phyloP scores from a whole-genome alignment of 768 basidiomycete genomes.

The Boletus patriciae region DNA sequence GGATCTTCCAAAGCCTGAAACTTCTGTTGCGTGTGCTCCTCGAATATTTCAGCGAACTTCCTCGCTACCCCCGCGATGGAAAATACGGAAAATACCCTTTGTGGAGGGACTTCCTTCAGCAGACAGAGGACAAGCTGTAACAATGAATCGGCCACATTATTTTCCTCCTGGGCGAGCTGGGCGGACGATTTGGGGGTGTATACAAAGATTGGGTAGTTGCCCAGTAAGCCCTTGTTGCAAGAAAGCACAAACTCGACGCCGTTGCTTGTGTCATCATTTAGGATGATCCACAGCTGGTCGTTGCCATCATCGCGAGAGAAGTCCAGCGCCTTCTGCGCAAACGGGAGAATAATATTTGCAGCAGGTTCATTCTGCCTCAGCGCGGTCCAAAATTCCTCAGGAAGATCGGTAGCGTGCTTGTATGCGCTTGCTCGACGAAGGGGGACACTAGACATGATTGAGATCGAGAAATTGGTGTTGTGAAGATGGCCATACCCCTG shows the following conservation, averaged over 20 bases:
- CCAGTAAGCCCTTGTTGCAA: conserved; percentile 55
- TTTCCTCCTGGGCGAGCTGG: conserved; percentile 30
- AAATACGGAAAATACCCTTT: conserved; percentile 67
- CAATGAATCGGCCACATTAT: conserved; percentile 40
- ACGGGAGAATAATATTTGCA: conserved; percentile 44
- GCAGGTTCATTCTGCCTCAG: conserved; percentile 32
- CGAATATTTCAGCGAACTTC: conserved; percentile 45
- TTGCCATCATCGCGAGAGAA: background rate
- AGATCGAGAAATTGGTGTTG: conserved; percentile 15
- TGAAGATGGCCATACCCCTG: conserved; percentile 10
- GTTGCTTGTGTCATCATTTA: conserved; percentile 12
- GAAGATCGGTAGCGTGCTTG: conserved; percentile 17
- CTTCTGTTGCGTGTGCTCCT: conserved; percentile 35
- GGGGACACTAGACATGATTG: conserved; percentile 19
- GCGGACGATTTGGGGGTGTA: conserved; percentile 45
- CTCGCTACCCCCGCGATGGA: conserved; percentile 47
- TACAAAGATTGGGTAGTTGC: conserved; percentile 67
- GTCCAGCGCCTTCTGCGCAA: conserved; percentile 33
- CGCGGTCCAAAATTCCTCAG: conserved; percentile 28
- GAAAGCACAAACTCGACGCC: conserved; percentile 49
- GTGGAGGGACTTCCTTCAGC: conserved; percentile 29
- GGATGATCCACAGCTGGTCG: conserved; percentile 35
- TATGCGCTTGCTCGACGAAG: conserved; percentile 3
- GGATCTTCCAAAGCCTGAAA: conserved; percentile 36
- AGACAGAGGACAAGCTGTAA: conserved; percentile 43